A percentile compares a stretch with the other conserved stretches of the same genome.
Conservation (phyloP, 805 yeast species). For the Kuraishia cidri region DNA sequence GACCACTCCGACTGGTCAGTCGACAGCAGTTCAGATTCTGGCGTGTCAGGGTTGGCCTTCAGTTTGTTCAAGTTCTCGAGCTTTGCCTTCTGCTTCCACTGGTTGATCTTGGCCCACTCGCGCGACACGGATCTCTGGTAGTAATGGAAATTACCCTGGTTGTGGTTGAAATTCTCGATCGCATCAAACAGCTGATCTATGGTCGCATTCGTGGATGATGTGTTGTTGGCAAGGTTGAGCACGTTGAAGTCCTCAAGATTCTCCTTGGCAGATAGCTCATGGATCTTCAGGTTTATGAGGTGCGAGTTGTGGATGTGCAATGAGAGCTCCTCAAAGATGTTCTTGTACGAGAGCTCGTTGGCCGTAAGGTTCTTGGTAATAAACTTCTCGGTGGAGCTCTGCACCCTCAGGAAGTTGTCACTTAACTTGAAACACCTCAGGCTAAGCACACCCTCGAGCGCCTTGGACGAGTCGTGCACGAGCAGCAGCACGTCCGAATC, state of each 20-base stretch:
- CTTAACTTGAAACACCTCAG: constrained; percentile 66
- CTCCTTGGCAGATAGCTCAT: constrained; percentile 9
- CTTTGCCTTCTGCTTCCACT: constrained; percentile 67
- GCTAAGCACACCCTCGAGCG: constrained; percentile 52
- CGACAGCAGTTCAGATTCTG: constrained; percentile 21
- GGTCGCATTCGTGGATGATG: constrained; percentile 26
- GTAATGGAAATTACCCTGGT: constrained; percentile 72
- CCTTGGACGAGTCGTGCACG: constrained; percentile 63
- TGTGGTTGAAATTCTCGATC: constrained; percentile 68
- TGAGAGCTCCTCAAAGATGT: constrained; percentile 66
- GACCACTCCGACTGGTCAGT: constrained; percentile 60
- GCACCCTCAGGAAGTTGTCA: constrained; percentile 45
- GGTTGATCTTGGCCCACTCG: constrained; percentile 59
- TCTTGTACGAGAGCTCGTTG: constrained; percentile 52
- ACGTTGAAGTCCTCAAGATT: constrained; percentile 19
- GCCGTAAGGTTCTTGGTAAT: constrained; percentile 53
- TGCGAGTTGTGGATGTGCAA: constrained; percentile 59
- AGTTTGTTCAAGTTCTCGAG: constrained; percentile 56
- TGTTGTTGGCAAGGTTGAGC: constrained; percentile 30
- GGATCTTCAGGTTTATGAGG: constrained; percentile 33
- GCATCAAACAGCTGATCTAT: constrained; percentile 60
- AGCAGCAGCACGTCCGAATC: constrained; percentile 36
- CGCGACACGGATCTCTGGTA: constrained; percentile 70
- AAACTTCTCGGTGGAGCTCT: constrained; percentile 47
- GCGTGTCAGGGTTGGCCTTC: constrained; percentile 43